Evolutionary conservation across 2,329 filamentous ascomycete genomes (phyloP).

Genomic region (Fusarium pseudonygamai): DNA sequence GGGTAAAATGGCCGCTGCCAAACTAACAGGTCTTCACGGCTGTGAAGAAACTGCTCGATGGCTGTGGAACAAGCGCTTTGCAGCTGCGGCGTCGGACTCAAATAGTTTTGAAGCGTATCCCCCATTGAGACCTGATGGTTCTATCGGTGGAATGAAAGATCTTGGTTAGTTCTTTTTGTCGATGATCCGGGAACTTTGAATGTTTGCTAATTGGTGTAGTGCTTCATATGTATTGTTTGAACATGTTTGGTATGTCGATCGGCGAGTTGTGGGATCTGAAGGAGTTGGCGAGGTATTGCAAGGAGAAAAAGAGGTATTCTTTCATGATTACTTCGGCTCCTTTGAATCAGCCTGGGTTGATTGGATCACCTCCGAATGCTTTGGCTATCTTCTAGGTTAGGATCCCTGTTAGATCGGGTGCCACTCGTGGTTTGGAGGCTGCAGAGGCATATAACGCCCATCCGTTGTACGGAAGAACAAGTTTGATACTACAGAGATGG

Average conservation of each 20-base stretch:
- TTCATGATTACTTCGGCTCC: constrained; percentile 71
- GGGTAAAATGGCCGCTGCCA: constrained; percentile 44
- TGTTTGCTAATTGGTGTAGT: constrained; percentile 40
- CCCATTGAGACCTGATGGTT: constrained; percentile 56
- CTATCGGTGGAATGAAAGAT: constrained; percentile 43
- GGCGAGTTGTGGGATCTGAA: constrained; percentile 67
- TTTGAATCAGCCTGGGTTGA: constrained; percentile 49
- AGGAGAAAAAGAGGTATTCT: constrained; percentile 61
- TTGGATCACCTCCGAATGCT: constrained; percentile 36
- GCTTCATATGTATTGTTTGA: constrained; percentile 60
- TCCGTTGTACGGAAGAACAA: neutral
- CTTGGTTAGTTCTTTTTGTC: constrained; percentile 52
- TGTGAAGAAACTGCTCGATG: constrained; percentile 66
- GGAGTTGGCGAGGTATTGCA: constrained; percentile 62
- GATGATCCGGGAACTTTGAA: no score
- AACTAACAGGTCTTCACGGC: constrained; percentile 55
- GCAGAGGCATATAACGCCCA: neutral
- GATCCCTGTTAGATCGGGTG: no score
- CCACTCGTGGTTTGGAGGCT: rapidly evolving
- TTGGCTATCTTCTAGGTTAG: constrained; percentile 37
- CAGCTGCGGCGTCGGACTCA: constrained; percentile 70
- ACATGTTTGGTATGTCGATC: constrained; percentile 62
- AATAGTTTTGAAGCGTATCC: constrained; percentile 73
- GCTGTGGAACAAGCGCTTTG: constrained; percentile 76
- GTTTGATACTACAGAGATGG: neutral